Evolutionary conservation across 2,329 filamentous ascomycete genomes (phyloP), one percentile per base, ranked within the genome.

Genomic region (Dactylellina sp.): DNA sequence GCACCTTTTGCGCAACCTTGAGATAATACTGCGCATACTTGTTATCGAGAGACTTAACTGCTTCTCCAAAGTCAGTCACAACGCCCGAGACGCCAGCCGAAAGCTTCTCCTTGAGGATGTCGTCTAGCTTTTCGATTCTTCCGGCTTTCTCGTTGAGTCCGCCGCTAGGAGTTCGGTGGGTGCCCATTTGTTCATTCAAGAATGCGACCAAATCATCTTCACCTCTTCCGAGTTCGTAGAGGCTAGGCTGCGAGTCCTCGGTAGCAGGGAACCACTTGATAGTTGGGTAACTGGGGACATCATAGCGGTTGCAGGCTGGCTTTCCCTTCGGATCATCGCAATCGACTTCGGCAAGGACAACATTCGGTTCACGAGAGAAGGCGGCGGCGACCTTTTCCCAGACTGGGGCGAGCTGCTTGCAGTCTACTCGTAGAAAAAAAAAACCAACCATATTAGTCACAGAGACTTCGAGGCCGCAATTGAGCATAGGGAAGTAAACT

Each of bases 191-290:
- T 78, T 89, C 85, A 85, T 99, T 99, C 82, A 99, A 81, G 84
- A 90, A 99, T 2, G 86, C 82, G 77, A 98, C 82, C 44, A 99
- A 84, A 76, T 89, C 90, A 50, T 86, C 84, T 84, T 97, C 92
- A 55, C 85, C 84, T 77, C 95, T 93, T 75, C 87, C 91, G 75
- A 91, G 89, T 61, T 85, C 83, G 86, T 97, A 99, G 7, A 24
- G 28, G 18, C 75, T 47, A 49, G 88, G 82, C 80, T 90, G 88
- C 76, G 86, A 91, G 80, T 89, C 91, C 12, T 5, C 25, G 78
- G 93, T 93, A 81, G 90, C 91, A 78, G 92, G 87, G 87, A 97
- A 99, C 87, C 90, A 99, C 85, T 97, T 97, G 85, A 99, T 97
- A 76, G 95, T 99, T 55, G 95, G 95, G 86, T 96, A 99, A 37